These are phyloP conservation scores for Termitomyces sp. DNA, from an alignment of 768 basidiomycete genomes.

Conservation along the genomic window DNA sequence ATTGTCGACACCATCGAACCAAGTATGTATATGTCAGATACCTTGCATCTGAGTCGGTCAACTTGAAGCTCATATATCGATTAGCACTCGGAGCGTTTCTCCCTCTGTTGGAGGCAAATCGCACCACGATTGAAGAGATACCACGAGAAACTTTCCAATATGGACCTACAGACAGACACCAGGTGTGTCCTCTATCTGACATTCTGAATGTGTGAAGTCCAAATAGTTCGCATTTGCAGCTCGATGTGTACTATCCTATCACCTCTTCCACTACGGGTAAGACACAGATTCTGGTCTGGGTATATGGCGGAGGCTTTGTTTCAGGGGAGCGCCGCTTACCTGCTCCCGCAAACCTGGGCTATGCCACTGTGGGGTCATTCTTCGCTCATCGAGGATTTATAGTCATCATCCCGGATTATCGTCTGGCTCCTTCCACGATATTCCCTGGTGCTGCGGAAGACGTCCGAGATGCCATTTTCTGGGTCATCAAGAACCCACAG, in stretches of 20 bases:
- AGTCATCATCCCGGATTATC: conserved; percentile 68
- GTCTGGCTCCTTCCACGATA: conserved; percentile 53
- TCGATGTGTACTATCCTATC: conserved; percentile 65
- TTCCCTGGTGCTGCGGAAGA: conserved; percentile 58
- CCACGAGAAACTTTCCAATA: conserved; percentile 56
- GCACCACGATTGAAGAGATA: conserved; percentile 42
- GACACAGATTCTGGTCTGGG: conserved; percentile 55
- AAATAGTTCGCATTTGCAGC: conserved; percentile 28
- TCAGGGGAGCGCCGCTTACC: conserved; percentile 46
- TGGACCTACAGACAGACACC: conserved; percentile 48
- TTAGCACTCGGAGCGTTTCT: conserved; percentile 8
- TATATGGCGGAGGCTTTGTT: conserved; percentile 67
- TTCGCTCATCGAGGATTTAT: conserved; percentile 58
- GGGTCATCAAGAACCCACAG: conserved; percentile 40
- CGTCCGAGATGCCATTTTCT: conserved; percentile 55
- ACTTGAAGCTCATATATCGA: background rate
- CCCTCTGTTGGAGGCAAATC: conserved; percentile 47
- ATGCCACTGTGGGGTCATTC: conserved; percentile 57
- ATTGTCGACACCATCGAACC: conserved; percentile 29
- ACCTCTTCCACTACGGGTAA: conserved; percentile 20
- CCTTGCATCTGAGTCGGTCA: background rate
- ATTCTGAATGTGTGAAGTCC: background rate
- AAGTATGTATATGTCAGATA: conserved; percentile 25
- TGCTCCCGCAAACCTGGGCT: conserved; percentile 46
- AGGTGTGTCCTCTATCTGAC: conserved; percentile 28